Evolutionary conservation across 495 filamentous ascomycete species (phyloP).

Genomic region (Hypoxylon lienhwacheense): DNA sequence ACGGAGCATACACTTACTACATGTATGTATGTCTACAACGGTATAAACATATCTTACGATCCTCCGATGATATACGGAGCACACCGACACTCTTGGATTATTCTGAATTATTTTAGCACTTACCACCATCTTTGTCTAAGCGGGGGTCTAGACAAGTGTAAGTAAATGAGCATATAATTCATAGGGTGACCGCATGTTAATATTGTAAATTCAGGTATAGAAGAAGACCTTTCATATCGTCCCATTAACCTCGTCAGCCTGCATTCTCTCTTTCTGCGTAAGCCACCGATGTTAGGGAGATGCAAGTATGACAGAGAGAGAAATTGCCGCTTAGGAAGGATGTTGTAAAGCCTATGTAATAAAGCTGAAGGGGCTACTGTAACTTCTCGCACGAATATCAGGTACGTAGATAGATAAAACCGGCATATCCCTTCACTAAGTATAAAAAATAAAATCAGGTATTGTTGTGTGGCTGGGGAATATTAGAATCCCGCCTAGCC

Average conservation of each 20-base stretch:
- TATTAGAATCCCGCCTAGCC: too few relatives aligned
- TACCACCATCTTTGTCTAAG: not conserved
- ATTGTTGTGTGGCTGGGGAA: too few relatives aligned
- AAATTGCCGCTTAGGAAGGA: too few relatives aligned
- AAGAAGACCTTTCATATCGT: conserved; percentile 24
- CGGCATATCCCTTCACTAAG: too few relatives aligned
- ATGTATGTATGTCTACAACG: not conserved
- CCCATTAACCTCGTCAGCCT: conserved; percentile 26
- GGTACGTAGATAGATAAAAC: too few relatives aligned
- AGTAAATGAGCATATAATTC: conserved; percentile 5
- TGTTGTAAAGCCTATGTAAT: too few relatives aligned
- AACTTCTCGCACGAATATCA: too few relatives aligned
- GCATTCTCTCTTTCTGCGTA: conserved; percentile 15
- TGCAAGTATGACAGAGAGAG: too few relatives aligned
- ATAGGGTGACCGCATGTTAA: conserved; percentile 20
- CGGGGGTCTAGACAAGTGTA: not conserved
- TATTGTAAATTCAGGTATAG: not conserved
- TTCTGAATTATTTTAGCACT: not conserved
- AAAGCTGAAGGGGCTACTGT: too few relatives aligned
- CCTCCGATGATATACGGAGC: not conserved
- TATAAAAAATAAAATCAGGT: too few relatives aligned
- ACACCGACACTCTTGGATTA: conserved; percentile 9
- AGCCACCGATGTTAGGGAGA: conserved; percentile 13
- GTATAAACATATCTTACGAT: conserved; percentile 4
- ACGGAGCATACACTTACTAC: too few relatives aligned